Percentiles rank a stretch among this genome's conserved stretches.
phyloP scores from a whole-genome alignment of 495 filamentous ascomycete species.

The Penicillium salamii region DNA sequence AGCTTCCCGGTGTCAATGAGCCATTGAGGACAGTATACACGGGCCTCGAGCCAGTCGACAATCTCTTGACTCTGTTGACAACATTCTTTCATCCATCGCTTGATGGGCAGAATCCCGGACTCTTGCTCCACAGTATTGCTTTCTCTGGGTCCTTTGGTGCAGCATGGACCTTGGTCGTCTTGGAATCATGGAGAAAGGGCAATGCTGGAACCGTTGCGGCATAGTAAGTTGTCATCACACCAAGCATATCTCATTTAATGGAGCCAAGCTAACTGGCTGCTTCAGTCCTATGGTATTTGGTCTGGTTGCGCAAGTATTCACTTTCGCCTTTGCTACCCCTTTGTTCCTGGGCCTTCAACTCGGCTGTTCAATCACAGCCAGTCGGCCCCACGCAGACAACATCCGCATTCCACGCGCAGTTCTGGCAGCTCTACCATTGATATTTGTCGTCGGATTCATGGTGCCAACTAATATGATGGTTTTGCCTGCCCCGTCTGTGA shows the following conservation, averaged over 20 bases:
- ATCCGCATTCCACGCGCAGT: constrained; percentile 48
- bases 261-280: not conserved
- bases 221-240: constrained; percentile 37
- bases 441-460: constrained; percentile 49
- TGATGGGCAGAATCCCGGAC: constrained; percentile 46
- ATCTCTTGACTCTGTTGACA: constrained; percentile 43
- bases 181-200: constrained; percentile 55
- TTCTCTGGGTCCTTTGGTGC: constrained; percentile 55
- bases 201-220: constrained; percentile 51
- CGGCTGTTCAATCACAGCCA: constrained; percentile 48
- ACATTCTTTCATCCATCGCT: constrained; percentile 55
- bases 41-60: constrained; percentile 48
- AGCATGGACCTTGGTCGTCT: constrained; percentile 51
- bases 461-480: constrained; percentile 50
- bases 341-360: constrained; percentile 53
- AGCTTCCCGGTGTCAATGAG: constrained; percentile 39
- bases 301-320: constrained; percentile 49
- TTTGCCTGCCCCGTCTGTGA: constrained; percentile 45
- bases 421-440: constrained; percentile 44
- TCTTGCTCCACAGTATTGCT: constrained; percentile 45
- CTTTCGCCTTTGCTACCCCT: constrained; percentile 53
- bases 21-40: constrained; percentile 47
- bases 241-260: not conserved
- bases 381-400: constrained; percentile 41
- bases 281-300: constrained; percentile 49